Evolutionary conservation across 345 rosid genomes (phyloP), one percentile per base, ranked within the genome.

Genomic region (Firmiana major): DNA sequence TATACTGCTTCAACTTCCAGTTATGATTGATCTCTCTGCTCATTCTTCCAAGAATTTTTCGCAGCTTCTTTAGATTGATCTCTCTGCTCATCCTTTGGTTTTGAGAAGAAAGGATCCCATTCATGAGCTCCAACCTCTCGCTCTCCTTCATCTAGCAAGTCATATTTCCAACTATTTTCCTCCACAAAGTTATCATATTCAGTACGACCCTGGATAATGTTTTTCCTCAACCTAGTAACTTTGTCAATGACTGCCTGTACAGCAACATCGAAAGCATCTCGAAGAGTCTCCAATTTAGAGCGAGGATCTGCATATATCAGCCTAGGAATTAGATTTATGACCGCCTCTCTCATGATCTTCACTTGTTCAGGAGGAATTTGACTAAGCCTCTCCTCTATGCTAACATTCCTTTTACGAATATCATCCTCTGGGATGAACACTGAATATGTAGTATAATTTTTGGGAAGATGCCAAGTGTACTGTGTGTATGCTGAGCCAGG

Each of bases 91-190:
- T 85, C 90, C 86, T 94, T 94, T 1, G 97, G 97, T 75, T 92
- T 90, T 62, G 97, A 94, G 86, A 94, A 94, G 90, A 94, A 94
- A 0, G 97, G 97, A 70, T 94, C 98, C 98, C 98, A 94, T 28
- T 85, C 96, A 63, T 94, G 98, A 19, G 83, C 88, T 22, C 98
- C 97, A 0, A 82, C 96, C 74, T 90, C 89, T 1, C 96, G 82
- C 59, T 92, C 88, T 22, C 97, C 98, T 83, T 90, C 93, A 43
- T 94, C 98, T 72, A 94, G 78, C 81, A 94, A 85, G 0, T 85
- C 94, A 59, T 94, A 94, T 79, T 94, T 94, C 98, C 98, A 94
- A 76, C 97, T 88, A 77, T 94, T 93, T 85, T 91, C 97, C 81
- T 89, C 97, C 81, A 91, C 85, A 60, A 94, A 94, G 78, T 90